Conservation (phyloP, 2,329 filamentous ascomycete genomes). For the Fusarium temperatum region DNA sequence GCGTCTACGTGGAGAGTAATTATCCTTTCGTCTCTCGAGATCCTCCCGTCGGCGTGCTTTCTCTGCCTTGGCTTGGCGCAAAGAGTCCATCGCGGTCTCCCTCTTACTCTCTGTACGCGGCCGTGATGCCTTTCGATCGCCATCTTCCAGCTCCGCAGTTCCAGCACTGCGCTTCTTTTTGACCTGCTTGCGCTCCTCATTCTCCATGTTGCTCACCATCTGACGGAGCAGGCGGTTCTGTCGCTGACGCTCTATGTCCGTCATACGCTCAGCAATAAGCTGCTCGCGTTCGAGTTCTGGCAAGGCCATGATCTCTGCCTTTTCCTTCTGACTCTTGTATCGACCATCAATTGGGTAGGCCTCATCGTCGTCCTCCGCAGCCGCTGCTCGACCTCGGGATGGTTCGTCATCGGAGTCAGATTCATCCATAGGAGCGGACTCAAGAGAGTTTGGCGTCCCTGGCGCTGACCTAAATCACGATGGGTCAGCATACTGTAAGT, state of each 20-base stretch:
- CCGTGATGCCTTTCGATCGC: constrained; percentile 74
- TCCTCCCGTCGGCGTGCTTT: constrained; percentile 63
- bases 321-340: constrained; percentile 78
- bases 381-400: constrained; percentile 53
- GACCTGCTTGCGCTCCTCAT: constrained; percentile 61
- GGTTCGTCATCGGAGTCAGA: constrained; percentile 72
- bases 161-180: constrained; percentile 82
- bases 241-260: constrained; percentile 81
- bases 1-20: constrained; percentile 47
- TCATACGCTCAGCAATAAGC: constrained; percentile 85
- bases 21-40: constrained; percentile 69
- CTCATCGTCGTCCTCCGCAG: constrained; percentile 66
- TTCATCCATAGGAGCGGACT: constrained; percentile 90
- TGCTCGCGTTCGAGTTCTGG: constrained; percentile 92
- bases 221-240: constrained; percentile 85
- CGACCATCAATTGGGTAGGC: constrained; percentile 90
- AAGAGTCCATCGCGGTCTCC: constrained; percentile 74
- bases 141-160: constrained; percentile 81
- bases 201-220: constrained; percentile 74
- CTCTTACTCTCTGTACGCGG: constrained; percentile 65
- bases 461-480: constrained; percentile 68
- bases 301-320: constrained; percentile 81
- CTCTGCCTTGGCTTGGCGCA: constrained; percentile 69
- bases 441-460: constrained; percentile 76
- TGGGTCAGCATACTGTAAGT: constrained; percentile 18